Evolutionary conservation across 805 yeast genomes (phyloP).

Genomic region (Lipomyces lipofer): DNA sequence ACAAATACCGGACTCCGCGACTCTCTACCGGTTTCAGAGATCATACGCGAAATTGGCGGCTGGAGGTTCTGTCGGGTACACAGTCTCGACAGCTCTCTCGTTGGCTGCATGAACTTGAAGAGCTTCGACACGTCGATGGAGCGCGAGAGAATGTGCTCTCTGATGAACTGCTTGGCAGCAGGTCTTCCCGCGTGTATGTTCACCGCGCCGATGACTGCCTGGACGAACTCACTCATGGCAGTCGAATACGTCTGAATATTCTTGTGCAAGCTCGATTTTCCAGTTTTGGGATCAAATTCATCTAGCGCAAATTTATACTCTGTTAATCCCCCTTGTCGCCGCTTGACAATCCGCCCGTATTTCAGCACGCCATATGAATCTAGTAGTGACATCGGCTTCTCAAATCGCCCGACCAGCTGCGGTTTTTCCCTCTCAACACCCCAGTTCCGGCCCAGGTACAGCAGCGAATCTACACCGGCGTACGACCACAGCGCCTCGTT

Average conservation of each 20-base stretch:
- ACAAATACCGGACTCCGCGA: constrained; percentile 82
- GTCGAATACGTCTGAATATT: constrained; percentile 26
- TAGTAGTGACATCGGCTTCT: constrained; percentile 61
- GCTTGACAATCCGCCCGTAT: constrained; percentile 18
- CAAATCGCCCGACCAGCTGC: constrained; percentile 46
- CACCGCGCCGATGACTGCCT: constrained; percentile 80
- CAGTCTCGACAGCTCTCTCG: constrained; percentile 74
- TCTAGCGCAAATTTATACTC: constrained; percentile 56
- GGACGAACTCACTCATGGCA: constrained; percentile 66
- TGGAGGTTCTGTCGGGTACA: constrained; percentile 73
- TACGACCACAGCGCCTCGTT: constrained; percentile 75
- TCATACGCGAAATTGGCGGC: constrained; percentile 74
- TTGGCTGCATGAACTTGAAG: constrained; percentile 82
- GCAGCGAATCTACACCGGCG: constrained; percentile 65
- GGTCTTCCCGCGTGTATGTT: constrained; percentile 71
- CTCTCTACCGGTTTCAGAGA: constrained; percentile 91
- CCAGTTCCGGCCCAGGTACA: constrained; percentile 73
- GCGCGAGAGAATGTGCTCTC: constrained; percentile 77
- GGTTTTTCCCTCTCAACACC: constrained; percentile 79
- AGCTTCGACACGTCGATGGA: constrained; percentile 70
- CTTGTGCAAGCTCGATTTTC: constrained; percentile 25
- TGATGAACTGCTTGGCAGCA: constrained; percentile 66
- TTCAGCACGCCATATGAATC: constrained; percentile 58
- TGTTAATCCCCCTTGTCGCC: constrained; percentile 33
- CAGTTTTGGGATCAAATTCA: constrained; percentile 26